Evolutionary conservation across 1,284 basidiomycete genomes (phyloP), one percentile per base, ranked within the genome.

Genomic region (Ganoderma multipileum): DNA sequence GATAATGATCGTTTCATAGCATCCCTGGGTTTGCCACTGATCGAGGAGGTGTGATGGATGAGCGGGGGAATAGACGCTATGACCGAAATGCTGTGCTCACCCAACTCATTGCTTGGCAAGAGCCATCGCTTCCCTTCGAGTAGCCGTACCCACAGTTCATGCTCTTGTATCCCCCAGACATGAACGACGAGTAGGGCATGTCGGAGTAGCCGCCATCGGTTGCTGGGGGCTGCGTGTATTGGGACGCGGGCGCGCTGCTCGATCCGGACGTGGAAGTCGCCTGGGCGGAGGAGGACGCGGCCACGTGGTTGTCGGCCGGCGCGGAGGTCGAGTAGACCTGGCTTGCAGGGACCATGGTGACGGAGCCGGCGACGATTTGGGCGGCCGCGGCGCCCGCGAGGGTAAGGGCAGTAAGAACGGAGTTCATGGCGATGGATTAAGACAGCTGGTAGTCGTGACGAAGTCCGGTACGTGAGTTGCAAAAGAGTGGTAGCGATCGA

Each of bases 141-240:
- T 88, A 89, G 30, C 90, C 90, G 76, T 92, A 92, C 64, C 90
- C 90, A 77, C 90, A 92, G 71, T 85, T 79, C 79, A 91, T 80
- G 77, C 83, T 86, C 76, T 83, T 83, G 79, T 91, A 91, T 42
- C 89, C 90, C 65, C 89, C 90, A 50, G 76, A 75, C 79, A 80
- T 81, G 81, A 89, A 90, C 39, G 84, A 83, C 12, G 84, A 82
- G 73, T 91, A 91, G 28, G 87, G 85, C 87, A 88, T 88, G 70
- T 75, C 72, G 18, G 82, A 75, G 73, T 85, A 84, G 70, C 84
- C 72, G 66, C 72, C 82, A 71, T 85, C 74, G 57, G 80, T 77
- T 4, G 82, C 55, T 5, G 86, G 85, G 14, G 85, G 80, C 28
- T 79, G 72, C 9, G 84, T 86, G 72, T 82, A 81, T 73, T 81